phyloP scores from a whole-genome alignment of 1,284 basidiomycete genomes.

The Coniferiporia sulphurascens region DNA sequence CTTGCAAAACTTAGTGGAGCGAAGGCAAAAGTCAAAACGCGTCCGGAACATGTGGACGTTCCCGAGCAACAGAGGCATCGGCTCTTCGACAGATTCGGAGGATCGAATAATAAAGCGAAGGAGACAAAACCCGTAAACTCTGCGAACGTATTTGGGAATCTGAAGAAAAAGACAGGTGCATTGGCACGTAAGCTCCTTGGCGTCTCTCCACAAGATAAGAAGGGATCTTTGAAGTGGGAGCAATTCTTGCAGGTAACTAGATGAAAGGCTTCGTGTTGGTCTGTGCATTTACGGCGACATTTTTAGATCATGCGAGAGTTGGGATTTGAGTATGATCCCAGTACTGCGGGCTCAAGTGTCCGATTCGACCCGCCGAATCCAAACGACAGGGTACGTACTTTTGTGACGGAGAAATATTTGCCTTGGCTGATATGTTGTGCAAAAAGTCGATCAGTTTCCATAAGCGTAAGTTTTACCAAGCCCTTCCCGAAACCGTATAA shows the following conservation, averaged over 20 bases:
- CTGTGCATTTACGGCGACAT: background rate
- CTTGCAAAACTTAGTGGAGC: slow-evolving; percentile 41
- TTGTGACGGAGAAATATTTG: slow-evolving; percentile 6
- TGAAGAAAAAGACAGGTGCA: slow-evolving; percentile 53
- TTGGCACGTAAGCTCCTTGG: slow-evolving; percentile 62
- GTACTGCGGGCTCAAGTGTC: slow-evolving; percentile 76
- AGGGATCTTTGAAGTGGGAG: slow-evolving; percentile 71
- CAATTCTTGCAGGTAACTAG: slow-evolving; percentile 47
- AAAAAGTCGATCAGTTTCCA: slow-evolving; percentile 67
- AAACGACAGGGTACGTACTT: slow-evolving; percentile 44
- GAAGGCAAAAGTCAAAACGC: slow-evolving; percentile 66
- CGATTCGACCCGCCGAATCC: slow-evolving; percentile 69
- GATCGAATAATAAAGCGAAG: slow-evolving; percentile 31
- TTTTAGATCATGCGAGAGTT: slow-evolving; percentile 68
- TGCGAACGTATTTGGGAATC: slow-evolving; percentile 47
- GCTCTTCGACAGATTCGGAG: slow-evolving; percentile 46
- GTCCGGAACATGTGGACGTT: slow-evolving; percentile 46
- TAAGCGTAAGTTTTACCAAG: slow-evolving; percentile 48
- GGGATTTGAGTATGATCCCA: slow-evolving; percentile 67
- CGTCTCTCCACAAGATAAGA: slow-evolving; percentile 50
- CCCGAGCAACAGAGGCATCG: slow-evolving; percentile 37
- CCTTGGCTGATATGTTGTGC: slow-evolving; percentile 14
- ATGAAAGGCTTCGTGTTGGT: background rate
- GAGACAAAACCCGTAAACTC: slow-evolving; percentile 39
- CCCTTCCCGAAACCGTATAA: background rate